phyloP scores from a whole-genome alignment of 2,329 filamentous ascomycete genomes.

The Aspergillus pseudotamarii region DNA sequence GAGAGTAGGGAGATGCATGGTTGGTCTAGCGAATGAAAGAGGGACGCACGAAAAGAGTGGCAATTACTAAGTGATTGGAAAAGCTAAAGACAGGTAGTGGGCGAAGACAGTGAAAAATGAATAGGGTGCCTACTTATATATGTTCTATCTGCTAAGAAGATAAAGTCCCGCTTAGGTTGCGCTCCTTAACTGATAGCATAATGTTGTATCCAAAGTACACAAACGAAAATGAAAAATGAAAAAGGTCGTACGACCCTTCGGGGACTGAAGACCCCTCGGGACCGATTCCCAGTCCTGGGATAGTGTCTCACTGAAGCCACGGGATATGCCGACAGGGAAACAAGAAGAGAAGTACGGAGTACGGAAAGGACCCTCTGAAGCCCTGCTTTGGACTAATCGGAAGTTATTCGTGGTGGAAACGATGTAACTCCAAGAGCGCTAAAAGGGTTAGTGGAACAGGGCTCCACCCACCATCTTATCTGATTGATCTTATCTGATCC shows the following conservation, averaged over 20 bases:
- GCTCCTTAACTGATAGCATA: neutral
- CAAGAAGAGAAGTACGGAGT: neutral
- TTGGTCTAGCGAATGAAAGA: neutral
- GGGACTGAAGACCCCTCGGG: neutral
- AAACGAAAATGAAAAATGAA: neutral
- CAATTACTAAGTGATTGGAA: neutral
- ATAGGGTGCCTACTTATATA: neutral
- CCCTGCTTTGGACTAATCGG: neutral
- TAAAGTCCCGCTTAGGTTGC: neutral
- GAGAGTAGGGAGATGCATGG: conserved; percentile 1
- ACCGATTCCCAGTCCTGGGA: neutral
- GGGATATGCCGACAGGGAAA: neutral
- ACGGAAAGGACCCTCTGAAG: neutral
- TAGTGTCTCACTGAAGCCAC: neutral
- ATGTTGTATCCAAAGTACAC: neutral
- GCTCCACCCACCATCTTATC: conserved; percentile 9
- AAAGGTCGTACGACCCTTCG: conserved; percentile 4
- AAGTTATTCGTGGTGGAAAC: neutral
- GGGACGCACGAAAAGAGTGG: neutral
- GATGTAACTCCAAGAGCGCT: conserved; percentile 4
- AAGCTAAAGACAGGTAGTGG: neutral
- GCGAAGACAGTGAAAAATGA: neutral
- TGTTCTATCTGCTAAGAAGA: neutral
- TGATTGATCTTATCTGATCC: conserved; percentile 15
- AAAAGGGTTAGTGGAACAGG: neutral